These are phyloP conservation scores for Heimioporus sp. DNA, from an alignment of 768 basidiomycete species.

Conservation along the genomic window DNA sequence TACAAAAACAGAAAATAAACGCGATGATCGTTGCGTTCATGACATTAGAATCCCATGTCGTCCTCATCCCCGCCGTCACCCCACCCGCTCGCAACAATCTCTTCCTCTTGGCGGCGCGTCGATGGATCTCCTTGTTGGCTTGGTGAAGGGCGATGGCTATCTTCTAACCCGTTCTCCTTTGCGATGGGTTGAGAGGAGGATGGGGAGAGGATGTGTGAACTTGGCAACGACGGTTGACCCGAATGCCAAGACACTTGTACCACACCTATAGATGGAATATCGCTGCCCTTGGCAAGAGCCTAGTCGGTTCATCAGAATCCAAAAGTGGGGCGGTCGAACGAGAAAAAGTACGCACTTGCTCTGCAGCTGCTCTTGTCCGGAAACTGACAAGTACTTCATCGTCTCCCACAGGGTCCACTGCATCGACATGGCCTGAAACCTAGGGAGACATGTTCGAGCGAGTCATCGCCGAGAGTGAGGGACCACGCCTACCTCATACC, in stretches of 20 bases:
- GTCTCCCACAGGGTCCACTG: constrained; percentile 50
- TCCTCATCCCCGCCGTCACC: constrained; percentile 64
- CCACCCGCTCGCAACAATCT: constrained; percentile 66
- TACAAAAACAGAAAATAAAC: neutral
- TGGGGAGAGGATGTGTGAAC: constrained; percentile 17
- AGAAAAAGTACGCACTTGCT: constrained; percentile 53
- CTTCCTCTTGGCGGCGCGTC: constrained; percentile 52
- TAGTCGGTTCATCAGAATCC: constrained; percentile 28
- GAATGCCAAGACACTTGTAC: constrained; percentile 70
- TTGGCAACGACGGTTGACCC: constrained; percentile 26
- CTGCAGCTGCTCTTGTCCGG: constrained; percentile 68
- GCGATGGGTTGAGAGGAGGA: constrained; percentile 19
- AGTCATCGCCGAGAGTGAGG: neutral
- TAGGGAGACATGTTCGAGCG: constrained; percentile 25
- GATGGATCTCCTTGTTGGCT: constrained; percentile 21
- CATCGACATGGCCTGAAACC: constrained; percentile 72
- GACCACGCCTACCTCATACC: constrained; percentile 66
- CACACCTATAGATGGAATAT: constrained; percentile 62
- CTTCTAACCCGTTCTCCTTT: constrained; percentile 23
- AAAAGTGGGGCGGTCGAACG: neutral
- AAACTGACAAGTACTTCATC: constrained; percentile 68
- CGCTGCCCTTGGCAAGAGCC: constrained; percentile 71
- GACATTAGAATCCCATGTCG: constrained; percentile 63
- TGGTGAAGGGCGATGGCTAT: constrained; percentile 22
- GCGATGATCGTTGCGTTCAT: neutral